These are phyloP conservation scores for Clavariopsis aquatica DNA, from an alignment of 495 filamentous ascomycete species.

Conservation along the genomic window DNA sequence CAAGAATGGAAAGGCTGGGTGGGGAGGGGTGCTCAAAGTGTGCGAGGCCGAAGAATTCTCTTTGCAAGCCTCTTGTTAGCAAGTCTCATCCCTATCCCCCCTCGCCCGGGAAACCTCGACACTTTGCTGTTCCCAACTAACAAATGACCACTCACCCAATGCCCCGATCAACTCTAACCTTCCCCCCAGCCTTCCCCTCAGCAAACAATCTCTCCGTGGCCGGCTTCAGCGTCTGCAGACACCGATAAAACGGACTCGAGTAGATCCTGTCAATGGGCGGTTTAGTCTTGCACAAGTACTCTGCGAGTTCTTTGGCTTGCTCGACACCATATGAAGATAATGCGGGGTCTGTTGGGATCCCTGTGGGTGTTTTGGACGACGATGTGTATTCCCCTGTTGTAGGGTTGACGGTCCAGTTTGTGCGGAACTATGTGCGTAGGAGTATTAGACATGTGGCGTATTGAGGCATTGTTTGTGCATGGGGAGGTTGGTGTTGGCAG, in stretches of 20 bases:
- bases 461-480: neutral
- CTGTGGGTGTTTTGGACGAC: conserved; percentile 68
- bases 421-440: conserved; percentile 86
- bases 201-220: conserved; percentile 58
- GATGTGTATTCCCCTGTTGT: conserved; percentile 69
- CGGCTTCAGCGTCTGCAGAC: conserved; percentile 82
- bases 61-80: conserved; percentile 34
- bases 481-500: neutral
- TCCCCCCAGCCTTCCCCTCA: conserved; percentile 37
- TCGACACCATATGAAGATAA: conserved; percentile 80
- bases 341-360: conserved; percentile 81
- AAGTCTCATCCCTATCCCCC: neutral
- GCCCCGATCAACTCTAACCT: conserved; percentile 71
- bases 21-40: conserved; percentile 82
- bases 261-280: conserved; percentile 77
- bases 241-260: conserved; percentile 86
- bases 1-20: conserved; percentile 59
- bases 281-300: conserved; percentile 58
- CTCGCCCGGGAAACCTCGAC: too few species aligned
- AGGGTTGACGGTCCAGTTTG: conserved; percentile 81
- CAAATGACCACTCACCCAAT: conserved; percentile 56
- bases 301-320: conserved; percentile 78
- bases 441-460: conserved; percentile 25
- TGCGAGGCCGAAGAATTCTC: conserved; percentile 87
- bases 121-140: neutral